A percentile compares a stretch with the other conserved stretches of the same genome.
Conservation (phyloP, 768 basidiomycete species). For the Wakefieldia striispora region DNA sequence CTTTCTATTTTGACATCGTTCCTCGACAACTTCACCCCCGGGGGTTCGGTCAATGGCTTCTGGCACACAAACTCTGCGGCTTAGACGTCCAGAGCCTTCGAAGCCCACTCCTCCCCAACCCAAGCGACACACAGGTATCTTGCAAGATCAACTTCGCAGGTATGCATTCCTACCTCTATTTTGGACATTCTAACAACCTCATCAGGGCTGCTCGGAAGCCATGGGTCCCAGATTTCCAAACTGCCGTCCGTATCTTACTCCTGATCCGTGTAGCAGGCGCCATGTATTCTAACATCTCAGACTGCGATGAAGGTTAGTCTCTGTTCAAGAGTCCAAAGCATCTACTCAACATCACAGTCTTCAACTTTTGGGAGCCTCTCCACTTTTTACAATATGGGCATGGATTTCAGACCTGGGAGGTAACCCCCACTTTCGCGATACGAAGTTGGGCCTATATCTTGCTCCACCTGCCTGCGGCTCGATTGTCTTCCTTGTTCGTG, state of each 20-base stretch:
- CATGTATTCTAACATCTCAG: slow-evolving; percentile 94
- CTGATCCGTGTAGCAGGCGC: slow-evolving; percentile 79
- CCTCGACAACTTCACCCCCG: background rate
- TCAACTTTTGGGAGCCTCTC: slow-evolving; percentile 98
- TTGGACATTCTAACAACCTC: slow-evolving; percentile 7
- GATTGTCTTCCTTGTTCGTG: slow-evolving; percentile 53
- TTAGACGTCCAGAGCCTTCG: slow-evolving; percentile 42
- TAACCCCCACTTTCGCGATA: slow-evolving; percentile 86
- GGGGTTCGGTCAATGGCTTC: slow-evolving; percentile 34
- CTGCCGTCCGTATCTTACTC: slow-evolving; percentile 81
- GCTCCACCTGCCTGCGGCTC: slow-evolving; percentile 70
- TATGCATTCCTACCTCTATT: slow-evolving; percentile 23
- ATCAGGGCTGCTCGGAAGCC: slow-evolving; percentile 67
- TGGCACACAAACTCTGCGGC: slow-evolving; percentile 49
- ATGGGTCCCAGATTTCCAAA: slow-evolving; percentile 82
- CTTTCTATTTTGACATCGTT: background rate
- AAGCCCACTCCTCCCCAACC: slow-evolving; percentile 28
- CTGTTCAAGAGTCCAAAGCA: background rate
- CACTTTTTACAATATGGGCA: slow-evolving; percentile 85
- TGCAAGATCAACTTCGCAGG: slow-evolving; percentile 82
- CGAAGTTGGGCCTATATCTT: slow-evolving; percentile 94
- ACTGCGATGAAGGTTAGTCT: slow-evolving; percentile 90
- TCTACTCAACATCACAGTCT: slow-evolving; percentile 54
- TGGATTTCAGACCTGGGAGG: slow-evolving; percentile 99
- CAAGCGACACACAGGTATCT: slow-evolving; percentile 60